Base-by-base conservation (phyloP, 202 grass and related monocot species). In the Elaeis oleifera region DNA sequence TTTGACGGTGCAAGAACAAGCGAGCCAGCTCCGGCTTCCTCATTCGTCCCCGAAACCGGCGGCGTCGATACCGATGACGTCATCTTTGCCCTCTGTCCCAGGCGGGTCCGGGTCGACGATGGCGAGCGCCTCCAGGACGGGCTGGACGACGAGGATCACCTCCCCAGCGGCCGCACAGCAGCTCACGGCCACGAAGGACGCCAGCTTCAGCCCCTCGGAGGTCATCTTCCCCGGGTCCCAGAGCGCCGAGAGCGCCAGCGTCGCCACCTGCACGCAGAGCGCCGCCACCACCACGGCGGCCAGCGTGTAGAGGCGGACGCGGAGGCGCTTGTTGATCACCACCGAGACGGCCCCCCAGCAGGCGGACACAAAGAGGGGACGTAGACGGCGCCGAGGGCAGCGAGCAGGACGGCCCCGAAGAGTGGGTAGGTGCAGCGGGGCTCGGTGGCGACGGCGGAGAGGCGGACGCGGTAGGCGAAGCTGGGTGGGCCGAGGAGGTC, bases 301-400 rank as follows among this genome's bases (percentile, higher is more conserved):
- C 21, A 81, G 78, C 36, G 65, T 66, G 49, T 70, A 71, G 13
- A 68, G 60, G 54, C 78, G 63, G 0, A 32, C 54, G 17, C 72
- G 60, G 53, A 81, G 31, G 59, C 78, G 53, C 71, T 56, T 18
- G 65, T 81, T 81, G 65, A 81, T 81, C 27, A 73, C 78, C 19
- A 81, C 59, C 53, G 66, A 58, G 17, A 73, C 65, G 13, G 63
- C 66, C 15, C 67, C 22, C 78, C 78, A 75, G 60, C 65, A 75
- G 14, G 72, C 78, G 1, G 78, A 71, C 18, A 68, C 21, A 18
- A 81, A 62, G n/a, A 81, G 65, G 22, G 78, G 48, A 70, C 18
- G 72, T 81, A 75, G 7, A 70, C 23, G 17, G 54, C 54, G 5
- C 54, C 71, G n/a, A 81, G 72, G 0, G 49, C 72, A 0, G 74